Evolutionary conservation across 2,329 filamentous ascomycete species (phyloP).

Genomic region (Diaporthe sp.): DNA sequence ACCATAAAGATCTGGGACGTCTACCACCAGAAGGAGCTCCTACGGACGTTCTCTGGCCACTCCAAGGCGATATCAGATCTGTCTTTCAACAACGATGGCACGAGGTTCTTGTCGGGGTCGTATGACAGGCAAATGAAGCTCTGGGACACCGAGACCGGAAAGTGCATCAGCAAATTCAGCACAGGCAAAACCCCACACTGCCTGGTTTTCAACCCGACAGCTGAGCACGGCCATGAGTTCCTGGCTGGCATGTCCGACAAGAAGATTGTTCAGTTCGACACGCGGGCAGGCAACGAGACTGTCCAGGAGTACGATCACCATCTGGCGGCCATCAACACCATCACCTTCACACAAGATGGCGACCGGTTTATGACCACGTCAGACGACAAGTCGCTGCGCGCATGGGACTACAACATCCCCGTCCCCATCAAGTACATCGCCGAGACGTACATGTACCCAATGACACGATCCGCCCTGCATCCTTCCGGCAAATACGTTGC

Average conservation of each 20-base stretch:
- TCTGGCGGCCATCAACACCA: constrained; percentile 96
- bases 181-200: constrained; percentile 97
- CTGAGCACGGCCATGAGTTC: constrained; percentile 87
- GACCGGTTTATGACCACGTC: constrained; percentile 98
- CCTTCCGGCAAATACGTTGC: constrained; percentile 95
- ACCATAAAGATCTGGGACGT: constrained; percentile 96
- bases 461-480: constrained; percentile 87
- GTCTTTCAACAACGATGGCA: constrained; percentile 86
- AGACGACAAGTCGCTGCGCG: constrained; percentile 94
- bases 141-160: constrained; percentile 97
- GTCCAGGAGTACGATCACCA: constrained; percentile 99
- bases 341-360: constrained; percentile 95
- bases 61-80: constrained; percentile 91
- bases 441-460: constrained; percentile 97
- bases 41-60: constrained; percentile 94
- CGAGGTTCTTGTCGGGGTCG: constrained; percentile 89
- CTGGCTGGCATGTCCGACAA: constrained; percentile 98
- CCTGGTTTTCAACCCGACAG: constrained; percentile 89
- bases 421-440: constrained; percentile 99
- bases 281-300: constrained; percentile 79
- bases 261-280: constrained; percentile 98
- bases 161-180: constrained; percentile 88
- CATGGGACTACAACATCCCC: constrained; percentile 98
- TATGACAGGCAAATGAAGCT: constrained; percentile 98
- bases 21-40: constrained; percentile 88